Evolutionary conservation across 1,284 basidiomycete species (phyloP), one percentile per base, ranked within the genome.

Genomic region (Heterobasidion parviporum): DNA sequence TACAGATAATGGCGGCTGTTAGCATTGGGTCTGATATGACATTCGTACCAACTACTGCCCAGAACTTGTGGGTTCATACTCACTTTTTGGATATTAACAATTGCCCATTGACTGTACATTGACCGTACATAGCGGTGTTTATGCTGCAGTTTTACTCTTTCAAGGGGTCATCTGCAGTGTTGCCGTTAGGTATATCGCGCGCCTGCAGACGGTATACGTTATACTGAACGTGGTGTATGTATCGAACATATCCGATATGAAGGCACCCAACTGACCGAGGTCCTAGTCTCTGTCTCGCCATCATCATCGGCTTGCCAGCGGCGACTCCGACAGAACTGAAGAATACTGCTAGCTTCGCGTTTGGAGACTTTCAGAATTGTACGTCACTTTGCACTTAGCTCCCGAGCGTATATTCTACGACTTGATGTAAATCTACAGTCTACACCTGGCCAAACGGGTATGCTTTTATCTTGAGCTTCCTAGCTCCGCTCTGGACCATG

Each of bases 401-500:
- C 41, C 16, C 14, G 16, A 44, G 8, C 12, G 41, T 44, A 16
- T 44, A 14, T 44, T 14, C 41, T 44, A 44, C 12, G 16, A 15
- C 26, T 26, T 26, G 26, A 26, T 26, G 15, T 14, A 9, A 36
- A 6, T 8, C 45, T 46, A 10, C 59, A 89, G 86, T 82, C 15
- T 78, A 81, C 54, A 82, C 82, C 6, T 93, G 87, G 86, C 73
- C 81, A 0, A 72, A 78, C 62, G 86, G 87, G 1, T 90, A 79
- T 61, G 85, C 90, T 0, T 92, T 92, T 65, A 78, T 91, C 43
- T 67, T 90, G 32, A 86, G 85, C 56, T 87, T 89, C 66, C 72
- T 91, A 33, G 82, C 87, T 0, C 89, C 89, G 0, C 72, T 86
- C 5, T 92, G 89, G 89, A 87, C 89, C 0, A 87, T 92, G 52